phyloP scores from a whole-genome alignment of 2,329 filamentous ascomycete species.

The Aspergillus sp. region DNA sequence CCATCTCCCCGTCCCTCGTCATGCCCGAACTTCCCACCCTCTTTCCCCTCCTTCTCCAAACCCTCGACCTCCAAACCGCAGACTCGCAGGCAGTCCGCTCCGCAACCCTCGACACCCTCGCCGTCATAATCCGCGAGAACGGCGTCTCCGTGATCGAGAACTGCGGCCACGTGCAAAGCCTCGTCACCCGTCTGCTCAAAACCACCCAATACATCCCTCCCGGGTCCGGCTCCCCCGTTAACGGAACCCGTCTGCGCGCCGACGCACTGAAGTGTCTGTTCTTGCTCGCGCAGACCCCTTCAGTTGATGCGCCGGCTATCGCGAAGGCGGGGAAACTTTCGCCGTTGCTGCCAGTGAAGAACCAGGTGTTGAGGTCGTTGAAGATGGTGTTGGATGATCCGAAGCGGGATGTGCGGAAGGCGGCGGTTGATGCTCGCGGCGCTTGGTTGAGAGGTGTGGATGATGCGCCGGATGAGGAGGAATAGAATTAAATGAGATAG shows the following conservation, averaged over 20 bases:
- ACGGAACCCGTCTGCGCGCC: slow-evolving; percentile 31
- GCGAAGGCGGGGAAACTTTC: slow-evolving; percentile 32
- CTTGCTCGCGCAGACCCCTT: slow-evolving; percentile 34
- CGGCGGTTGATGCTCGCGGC: slow-evolving; percentile 61
- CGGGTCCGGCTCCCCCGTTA: slow-evolving; percentile 12
- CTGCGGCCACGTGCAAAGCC: slow-evolving; percentile 57
- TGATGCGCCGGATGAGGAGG: slow-evolving; percentile 59
- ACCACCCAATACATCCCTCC: slow-evolving; percentile 34
- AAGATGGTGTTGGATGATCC: slow-evolving; percentile 59
- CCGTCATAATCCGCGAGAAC: slow-evolving; percentile 58
- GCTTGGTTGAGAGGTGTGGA: slow-evolving; percentile 59
- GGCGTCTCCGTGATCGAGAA: slow-evolving; percentile 50
- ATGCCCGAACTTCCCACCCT: slow-evolving; percentile 59
- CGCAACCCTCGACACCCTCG: slow-evolving; percentile 60
- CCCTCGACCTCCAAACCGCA: slow-evolving; percentile 54
- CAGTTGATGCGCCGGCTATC: slow-evolving; percentile 21
- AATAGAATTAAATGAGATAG: slow-evolving; percentile 29
- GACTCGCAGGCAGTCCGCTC: slow-evolving; percentile 56
- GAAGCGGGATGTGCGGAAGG: slow-evolving; percentile 61
- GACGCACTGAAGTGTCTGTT: slow-evolving; percentile 39
- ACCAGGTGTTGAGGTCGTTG: slow-evolving; percentile 57
- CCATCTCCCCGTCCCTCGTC: slow-evolving; percentile 60
- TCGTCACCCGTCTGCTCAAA: slow-evolving; percentile 58
- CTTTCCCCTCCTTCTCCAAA: slow-evolving; percentile 62
- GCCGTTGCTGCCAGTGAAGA: slow-evolving; percentile 57